A percentile compares a stretch with the other conserved stretches of the same genome.
Conservation (phyloP, 2,329 filamentous ascomycete species). For the Penicillium hesseltinei region DNA sequence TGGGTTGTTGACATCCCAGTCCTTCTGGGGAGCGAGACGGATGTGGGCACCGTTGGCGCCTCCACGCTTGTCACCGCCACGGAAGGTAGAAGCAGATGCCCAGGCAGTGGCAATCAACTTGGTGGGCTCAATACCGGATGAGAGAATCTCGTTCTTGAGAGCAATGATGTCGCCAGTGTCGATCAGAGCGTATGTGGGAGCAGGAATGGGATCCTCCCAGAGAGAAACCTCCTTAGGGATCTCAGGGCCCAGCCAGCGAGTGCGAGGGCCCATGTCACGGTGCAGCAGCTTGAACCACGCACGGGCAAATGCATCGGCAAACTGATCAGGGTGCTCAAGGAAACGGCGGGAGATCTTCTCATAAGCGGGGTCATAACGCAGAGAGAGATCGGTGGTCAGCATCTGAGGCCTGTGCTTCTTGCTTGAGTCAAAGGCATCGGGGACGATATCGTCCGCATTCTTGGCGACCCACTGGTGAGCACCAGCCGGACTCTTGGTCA, state of each 20-base stretch:
- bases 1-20: constrained; percentile 75
- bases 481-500: constrained; percentile 71
- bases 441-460: constrained; percentile 64
- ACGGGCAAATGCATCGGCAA: constrained; percentile 66
- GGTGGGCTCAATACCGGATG: constrained; percentile 57
- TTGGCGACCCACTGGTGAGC: constrained; percentile 76
- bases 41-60: constrained; percentile 79
- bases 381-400: constrained; percentile 71
- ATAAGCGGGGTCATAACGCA: constrained; percentile 69
- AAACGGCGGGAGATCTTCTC: constrained; percentile 73
- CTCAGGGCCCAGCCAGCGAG: constrained; percentile 72
- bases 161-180: constrained; percentile 61
- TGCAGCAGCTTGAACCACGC: constrained; percentile 85
- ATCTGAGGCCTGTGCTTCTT: constrained; percentile 75
- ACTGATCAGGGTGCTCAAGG: constrained; percentile 65
- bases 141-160: constrained; percentile 68
- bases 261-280: constrained; percentile 71
- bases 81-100: constrained; percentile 70
- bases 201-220: constrained; percentile 74
- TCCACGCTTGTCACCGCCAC: constrained; percentile 74
- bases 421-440: constrained; percentile 66
- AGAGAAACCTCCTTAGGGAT: constrained; percentile 65
- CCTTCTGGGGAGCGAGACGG: constrained; percentile 67
- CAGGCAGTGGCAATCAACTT: constrained; percentile 67
- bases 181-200: constrained; percentile 57